Evolutionary conservation across 2,329 filamentous ascomycete genomes (phyloP), one percentile per base, ranked within the genome.

Genomic region (Ophiostoma australiae): DNA sequence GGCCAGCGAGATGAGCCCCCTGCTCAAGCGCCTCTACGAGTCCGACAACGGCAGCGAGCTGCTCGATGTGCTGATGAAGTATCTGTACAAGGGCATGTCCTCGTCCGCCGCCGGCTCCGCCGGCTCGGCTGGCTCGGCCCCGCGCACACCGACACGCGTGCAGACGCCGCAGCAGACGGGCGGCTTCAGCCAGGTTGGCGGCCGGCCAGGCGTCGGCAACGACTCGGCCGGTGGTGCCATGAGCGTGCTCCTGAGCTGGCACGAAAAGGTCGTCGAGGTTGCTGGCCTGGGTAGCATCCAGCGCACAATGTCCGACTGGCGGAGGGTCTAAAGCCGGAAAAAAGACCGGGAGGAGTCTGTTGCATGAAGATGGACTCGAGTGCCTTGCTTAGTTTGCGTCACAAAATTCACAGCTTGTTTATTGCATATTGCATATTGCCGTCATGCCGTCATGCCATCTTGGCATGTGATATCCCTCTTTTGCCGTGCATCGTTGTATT

Each of bases 231-330:
- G 92, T 48, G 90, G 93, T 71, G 91, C 90, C 70, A 98, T 98
- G 95, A 98, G 95, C 78, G 95, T 99, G 69, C 80, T 99, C 78
- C 84, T 99, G 75, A 97, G 93, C 81, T 99, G 95, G 95, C 95
- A 99, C 79, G 95, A 99, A 84, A 99, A 97, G 86, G 87, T 97
- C 73, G 93, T 98, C 4, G 95, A 99, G 77, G 89, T 97, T 77
- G 92, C 93, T 52, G 95, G 95, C 33, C 85, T 93, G 75, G 95
- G 95, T 65, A 93, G 91, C 80, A 95, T 99, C 81, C 92, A 93
- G 74, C 88, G 95, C 76, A 93, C 93, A 75, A 97, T 99, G 94
- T 95, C 93, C 61, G 95, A 99, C 84, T 92, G 94, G 83, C 90
- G 95, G 78, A 95, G 91, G 76, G 94, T 96, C 76, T 97, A 83